Conservation (phyloP, 2,329 filamentous ascomycete genomes). For the Calonectria pseudoreteaudii region DNA sequence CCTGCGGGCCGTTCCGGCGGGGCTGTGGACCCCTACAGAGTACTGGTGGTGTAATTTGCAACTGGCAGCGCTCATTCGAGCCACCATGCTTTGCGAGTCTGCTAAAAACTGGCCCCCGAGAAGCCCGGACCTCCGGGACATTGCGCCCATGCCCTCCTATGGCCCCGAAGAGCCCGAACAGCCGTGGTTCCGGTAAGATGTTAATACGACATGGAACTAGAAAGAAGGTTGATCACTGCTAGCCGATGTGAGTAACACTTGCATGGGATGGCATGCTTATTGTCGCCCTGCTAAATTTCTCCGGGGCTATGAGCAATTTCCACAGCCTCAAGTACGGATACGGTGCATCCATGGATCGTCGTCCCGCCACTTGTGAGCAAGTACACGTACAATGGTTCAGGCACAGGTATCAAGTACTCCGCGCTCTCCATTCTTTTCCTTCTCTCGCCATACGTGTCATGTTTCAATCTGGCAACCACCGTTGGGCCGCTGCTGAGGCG, state of each 20-base stretch:
- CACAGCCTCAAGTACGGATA: neutral
- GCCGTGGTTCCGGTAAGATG: neutral
- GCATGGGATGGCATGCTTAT: neutral
- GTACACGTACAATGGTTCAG: slow-evolving; percentile 2
- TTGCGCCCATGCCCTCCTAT: neutral
- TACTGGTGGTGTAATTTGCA: neutral
- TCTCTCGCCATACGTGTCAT: slow-evolving; percentile 14
- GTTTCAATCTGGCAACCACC: neutral
- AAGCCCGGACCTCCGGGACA: neutral
- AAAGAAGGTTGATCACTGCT: neutral
- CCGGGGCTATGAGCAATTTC: neutral
- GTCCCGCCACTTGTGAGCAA: neutral
- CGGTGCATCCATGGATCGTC: neutral
- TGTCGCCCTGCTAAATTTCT: neutral
- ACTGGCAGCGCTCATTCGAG: slow-evolving; percentile 4
- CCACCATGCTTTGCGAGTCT: neutral
- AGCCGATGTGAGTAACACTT: neutral
- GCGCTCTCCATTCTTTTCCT: neutral
- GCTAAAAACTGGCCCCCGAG: neutral
- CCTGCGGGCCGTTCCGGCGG: slow-evolving; percentile 42
- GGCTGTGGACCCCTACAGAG: slow-evolving; percentile 18
- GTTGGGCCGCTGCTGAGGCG: slow-evolving; percentile 2
- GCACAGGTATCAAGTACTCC: neutral
- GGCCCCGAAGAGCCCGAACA: neutral
- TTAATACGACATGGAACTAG: neutral